A percentile compares a stretch with the other conserved stretches of the same genome.
Conservation (phyloP, 179 eudicot species). For the Camellia oleifera region DNA sequence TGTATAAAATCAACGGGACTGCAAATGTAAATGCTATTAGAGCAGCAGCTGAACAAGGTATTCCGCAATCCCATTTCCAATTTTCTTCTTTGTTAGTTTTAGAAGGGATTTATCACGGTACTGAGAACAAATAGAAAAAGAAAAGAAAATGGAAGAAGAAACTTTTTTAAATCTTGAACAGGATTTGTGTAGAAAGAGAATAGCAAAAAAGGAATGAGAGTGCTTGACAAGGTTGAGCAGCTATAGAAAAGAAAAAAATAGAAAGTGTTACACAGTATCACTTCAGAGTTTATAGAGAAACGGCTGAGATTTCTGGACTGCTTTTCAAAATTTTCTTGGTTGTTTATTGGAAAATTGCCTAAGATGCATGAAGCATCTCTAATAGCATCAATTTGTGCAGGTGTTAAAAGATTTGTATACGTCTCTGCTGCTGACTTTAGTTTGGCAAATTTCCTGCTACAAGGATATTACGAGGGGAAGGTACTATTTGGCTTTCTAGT, state of each 20-base stretch:
- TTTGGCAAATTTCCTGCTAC: conserved; percentile 66
- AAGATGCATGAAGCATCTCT: neutral
- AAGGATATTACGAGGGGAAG: conserved; percentile 97
- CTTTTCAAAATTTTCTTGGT: neutral
- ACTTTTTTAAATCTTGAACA: neutral
- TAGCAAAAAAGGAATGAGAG: too few relatives aligned
- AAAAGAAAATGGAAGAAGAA: neutral
- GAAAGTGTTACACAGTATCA: neutral
- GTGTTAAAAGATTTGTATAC: conserved; percentile 85
- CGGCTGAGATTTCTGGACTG: neutral
- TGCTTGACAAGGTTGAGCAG: neutral
- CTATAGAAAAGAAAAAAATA: neutral
- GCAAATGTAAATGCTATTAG: conserved; percentile 93
- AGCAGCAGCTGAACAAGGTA: conserved; percentile 92
- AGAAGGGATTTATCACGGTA: neutral
- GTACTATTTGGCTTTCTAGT: conserved; percentile 29
- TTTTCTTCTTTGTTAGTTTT: neutral
- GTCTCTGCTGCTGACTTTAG: conserved; percentile 98
- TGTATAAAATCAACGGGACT: conserved; percentile 96
- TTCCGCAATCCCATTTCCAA: neutral
- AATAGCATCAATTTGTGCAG: conserved; percentile 34
- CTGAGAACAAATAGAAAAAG: neutral
- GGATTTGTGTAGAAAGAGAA: too few relatives aligned
- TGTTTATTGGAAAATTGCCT: neutral
- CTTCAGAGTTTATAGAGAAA: neutral